Evolutionary conservation across 768 basidiomycete genomes (phyloP), one percentile per base, ranked within the genome.

Genomic region (Ramaria sp.): DNA sequence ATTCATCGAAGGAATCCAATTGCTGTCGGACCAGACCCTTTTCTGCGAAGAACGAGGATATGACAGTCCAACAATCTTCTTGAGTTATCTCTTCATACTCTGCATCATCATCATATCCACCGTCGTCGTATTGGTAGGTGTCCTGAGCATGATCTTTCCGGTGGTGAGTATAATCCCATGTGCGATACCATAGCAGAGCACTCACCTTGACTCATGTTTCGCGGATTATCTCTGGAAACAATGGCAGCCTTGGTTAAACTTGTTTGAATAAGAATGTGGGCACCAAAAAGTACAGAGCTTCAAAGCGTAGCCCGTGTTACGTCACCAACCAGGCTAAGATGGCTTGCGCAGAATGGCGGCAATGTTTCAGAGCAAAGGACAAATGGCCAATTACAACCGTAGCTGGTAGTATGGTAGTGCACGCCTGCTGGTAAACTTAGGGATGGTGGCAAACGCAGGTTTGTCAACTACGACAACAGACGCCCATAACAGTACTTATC

Each of bases 21-120:
- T 99, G 96, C 68, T 99, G 96, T 49, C 91, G 83, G 53, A 98
- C 96, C 59, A 99, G 86, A 72, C 95, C 95, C 70, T 95, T 96
- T 69, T 92, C 89, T 61, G 91, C 86, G 70, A 99, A 98, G 75
- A 95, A 99, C 65, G 90, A 85, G 60, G 90, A 87, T 64, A 98
- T 97, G 67, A 99, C 86, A 41, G 86, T 83, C 91, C 91, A 95
- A 69, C 91, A 92, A 65, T 92, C 91, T 69, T 93, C 91, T 65
- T 91, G 91, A 0, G 89, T 89, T 69, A 92, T 86, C 66, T 88
- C 85, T 65, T 86, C 86, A 59, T 79, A 79, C n/a, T 77, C 76
- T 33, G 77, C 71, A 53, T 75, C 72, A 42, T 62, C 71, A 5
- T 72, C 72, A 43, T 84, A 81, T n/a, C 51, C 57, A 41, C n/a